phyloP scores from a whole-genome alignment of 2,329 filamentous ascomycete species.

The Dendrostoma leiphaemia region DNA sequence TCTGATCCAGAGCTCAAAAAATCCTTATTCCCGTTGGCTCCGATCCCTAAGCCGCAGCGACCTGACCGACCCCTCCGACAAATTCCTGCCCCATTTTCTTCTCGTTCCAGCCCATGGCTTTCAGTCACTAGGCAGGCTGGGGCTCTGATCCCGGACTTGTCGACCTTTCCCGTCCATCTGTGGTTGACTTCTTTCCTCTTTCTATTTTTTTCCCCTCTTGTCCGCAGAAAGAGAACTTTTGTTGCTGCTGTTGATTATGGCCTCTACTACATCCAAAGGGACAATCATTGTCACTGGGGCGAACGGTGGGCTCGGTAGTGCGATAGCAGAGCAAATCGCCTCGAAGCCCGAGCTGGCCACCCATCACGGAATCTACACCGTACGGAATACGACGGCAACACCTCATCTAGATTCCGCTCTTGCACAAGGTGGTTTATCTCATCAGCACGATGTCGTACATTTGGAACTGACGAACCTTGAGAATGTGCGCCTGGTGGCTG shows the following conservation, averaged over 20 bases:
- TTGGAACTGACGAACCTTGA: slow-evolving; percentile 30
- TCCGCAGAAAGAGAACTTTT: too few species aligned
- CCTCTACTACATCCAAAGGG: slow-evolving; percentile 18
- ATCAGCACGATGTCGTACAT: slow-evolving; percentile 29
- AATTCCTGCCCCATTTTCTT: too few species aligned
- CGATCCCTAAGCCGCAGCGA: too few species aligned
- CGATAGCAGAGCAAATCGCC: slow-evolving; percentile 31
- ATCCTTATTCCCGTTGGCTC: too few species aligned
- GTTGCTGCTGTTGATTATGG: neutral
- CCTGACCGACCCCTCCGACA: too few species aligned
- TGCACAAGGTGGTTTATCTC: slow-evolving; percentile 21
- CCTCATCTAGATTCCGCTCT: slow-evolving; percentile 27
- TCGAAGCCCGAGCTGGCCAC: slow-evolving; percentile 28
- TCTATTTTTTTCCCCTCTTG: too few species aligned
- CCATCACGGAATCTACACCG: slow-evolving; percentile 35
- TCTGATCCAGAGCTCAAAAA: too few species aligned
- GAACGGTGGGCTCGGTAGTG: slow-evolving; percentile 38
- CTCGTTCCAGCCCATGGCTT: too few species aligned
- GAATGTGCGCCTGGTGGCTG: slow-evolving; percentile 26
- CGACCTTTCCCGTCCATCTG: too few species aligned
- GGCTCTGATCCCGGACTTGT: too few species aligned
- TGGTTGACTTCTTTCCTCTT: too few species aligned
- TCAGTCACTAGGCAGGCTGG: too few species aligned
- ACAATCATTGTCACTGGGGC: slow-evolving; percentile 36
- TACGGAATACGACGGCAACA: slow-evolving; percentile 31